Evolutionary conservation across 805 yeast species (phyloP), one percentile per base, ranked within the genome.

Genomic region (Cyberlindnera euphorbiae): DNA sequence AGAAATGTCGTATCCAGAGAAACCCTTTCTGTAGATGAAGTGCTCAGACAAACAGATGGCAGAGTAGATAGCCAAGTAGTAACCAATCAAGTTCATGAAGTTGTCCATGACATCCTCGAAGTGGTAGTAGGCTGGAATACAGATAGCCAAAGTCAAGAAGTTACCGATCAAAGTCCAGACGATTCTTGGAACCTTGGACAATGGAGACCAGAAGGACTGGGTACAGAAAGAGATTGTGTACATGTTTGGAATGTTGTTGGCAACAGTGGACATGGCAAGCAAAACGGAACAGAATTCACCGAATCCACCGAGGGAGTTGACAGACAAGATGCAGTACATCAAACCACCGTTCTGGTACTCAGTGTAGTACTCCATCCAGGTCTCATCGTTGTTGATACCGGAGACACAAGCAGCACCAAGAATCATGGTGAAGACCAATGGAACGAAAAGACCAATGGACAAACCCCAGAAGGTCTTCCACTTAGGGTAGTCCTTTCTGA

Each of bases 211-310:
- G 52, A 83, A 65, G 29, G 93, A 77, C 66, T 89, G 97, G 24
- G 88, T 87, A 47, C 88, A 79, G 55, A 89, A 70, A 27, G 87
- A 89, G 52, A 87, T 75, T 17, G 97, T 85, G 69, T 89, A 89
- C 82, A 87, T 79, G 69, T 87, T 88, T 62, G 96, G 96, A 60
- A 88, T 77, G 67, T 87, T 88, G 71, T 86, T 87, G 47, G 96
- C 80, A 39, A 89, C 82, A 22, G 95, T 86, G 22, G 96, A 85
- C 47, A 89, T 64, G 13, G 95, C 86, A 46, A 89, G 67, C 14
- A 89, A 21, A 22, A 89, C 96, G 63, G 89, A 76, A 62, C 89
- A 79, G 71, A 89, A 87, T 60, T 85, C 80, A 45, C 96, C 96
- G 50, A 89, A 86, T 8, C 87, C 89, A 62, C 84, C 89, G 42